Evolutionary conservation across 495 filamentous ascomycete genomes (phyloP).

Genomic region (Penicillium maclennaniae): DNA sequence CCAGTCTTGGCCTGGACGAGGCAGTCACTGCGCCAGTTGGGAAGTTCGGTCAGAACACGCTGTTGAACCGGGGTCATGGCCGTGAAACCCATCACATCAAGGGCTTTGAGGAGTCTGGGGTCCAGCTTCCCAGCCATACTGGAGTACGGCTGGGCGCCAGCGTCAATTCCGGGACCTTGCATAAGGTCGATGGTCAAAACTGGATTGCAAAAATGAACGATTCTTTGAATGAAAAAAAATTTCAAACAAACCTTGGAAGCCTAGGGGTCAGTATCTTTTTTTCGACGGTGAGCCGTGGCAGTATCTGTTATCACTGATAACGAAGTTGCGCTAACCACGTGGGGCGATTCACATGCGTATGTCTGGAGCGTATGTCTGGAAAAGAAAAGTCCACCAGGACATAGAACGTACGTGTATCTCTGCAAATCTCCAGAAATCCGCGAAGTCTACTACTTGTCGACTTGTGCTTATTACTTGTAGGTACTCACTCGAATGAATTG

Average conservation of each 20-base stretch:
- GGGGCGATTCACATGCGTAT: too few species aligned
- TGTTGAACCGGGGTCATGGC: conserved; percentile 57
- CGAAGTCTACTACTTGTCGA: too few species aligned
- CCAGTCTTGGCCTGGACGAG: conserved; percentile 81
- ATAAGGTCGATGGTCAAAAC: conserved; percentile 9
- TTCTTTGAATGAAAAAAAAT: conserved; percentile 2
- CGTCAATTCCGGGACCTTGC: conserved; percentile 17
- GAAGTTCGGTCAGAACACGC: conserved; percentile 49
- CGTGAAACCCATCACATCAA: conserved; percentile 43
- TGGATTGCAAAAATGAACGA: background rate
- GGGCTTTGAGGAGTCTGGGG: conserved; percentile 40
- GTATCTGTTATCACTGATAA: conserved; percentile 1
- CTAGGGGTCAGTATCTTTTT: background rate
- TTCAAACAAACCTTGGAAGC: conserved; percentile 6
- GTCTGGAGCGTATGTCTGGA: too few species aligned
- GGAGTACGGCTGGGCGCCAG: conserved; percentile 37
- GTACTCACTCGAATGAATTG: too few species aligned
- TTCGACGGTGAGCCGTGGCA: conserved; percentile 8
- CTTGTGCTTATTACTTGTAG: too few species aligned
- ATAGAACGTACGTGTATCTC: too few species aligned
- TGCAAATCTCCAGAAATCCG: too few species aligned
- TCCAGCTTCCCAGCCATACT: conserved; percentile 48
- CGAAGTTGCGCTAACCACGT: background rate
- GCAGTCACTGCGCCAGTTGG: conserved; percentile 49
- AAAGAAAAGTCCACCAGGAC: background rate